Base-by-base conservation (phyloP, 2,329 filamentous ascomycete species). In the Tympanopsis confertula region DNA sequence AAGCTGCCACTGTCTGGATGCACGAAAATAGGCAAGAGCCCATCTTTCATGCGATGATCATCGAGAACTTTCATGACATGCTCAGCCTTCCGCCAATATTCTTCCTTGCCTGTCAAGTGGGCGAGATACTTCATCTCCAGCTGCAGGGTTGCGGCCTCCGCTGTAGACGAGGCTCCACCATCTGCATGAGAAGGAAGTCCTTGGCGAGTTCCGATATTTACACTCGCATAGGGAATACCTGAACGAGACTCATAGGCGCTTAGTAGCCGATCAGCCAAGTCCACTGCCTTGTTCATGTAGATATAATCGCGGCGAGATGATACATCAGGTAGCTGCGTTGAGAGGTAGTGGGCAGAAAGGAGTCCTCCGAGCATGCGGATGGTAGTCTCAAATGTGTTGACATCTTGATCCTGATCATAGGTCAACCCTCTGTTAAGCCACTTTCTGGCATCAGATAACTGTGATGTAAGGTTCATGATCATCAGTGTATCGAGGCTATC, bases 91-190 rank as follows among this genome's bases (percentile, higher is more conserved):
- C 78, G 67, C 81, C 81, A 86, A 53, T 82, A 86, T 40, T 76
- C 65, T 3, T 67, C 62, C 54, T 86, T 81, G 5, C 82, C 81
- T 0, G 79, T 86, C 33, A 86, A 58, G 52, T 81, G 82, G 7
- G 80, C 70, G 3, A 86, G 62, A 49, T 86, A 86, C 49, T 86
- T 86, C 62, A 85, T 74, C 52, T 86, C 81, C n/a, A 86, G 63
- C 53, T 86, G 81, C 5, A 85, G 51, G 4, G 74, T 78, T 2
- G 78, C 76, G 2, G 80, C 80, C 57, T 86, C 81, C 3, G 81
- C 78, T 0, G 79, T 84, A 1, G 79, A 84, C 10, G 78, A 81
- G 12, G 80, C 78, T 13, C 81, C 81, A 5, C 67, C 71, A 52
- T 84, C 78, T 10, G 66, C 66, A 46, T 85, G 79, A 3, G 79